Base-by-base conservation (phyloP, 164 flowering plant species). In the Chloranthus sessilifolius region DNA sequence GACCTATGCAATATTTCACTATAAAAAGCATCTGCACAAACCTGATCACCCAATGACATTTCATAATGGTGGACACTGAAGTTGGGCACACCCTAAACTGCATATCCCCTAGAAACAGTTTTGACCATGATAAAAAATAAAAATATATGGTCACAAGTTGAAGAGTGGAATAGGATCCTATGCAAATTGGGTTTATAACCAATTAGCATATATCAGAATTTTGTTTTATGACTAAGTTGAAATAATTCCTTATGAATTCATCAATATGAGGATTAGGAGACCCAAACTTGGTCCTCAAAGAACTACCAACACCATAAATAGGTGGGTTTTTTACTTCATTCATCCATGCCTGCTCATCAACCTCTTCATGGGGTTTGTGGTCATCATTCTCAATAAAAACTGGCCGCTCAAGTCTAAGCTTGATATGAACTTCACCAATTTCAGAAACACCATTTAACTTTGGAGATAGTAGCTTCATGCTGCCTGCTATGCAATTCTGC, bases 231-330 rank as follows among this genome's bases (percentile, higher is more conserved):
- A n/a, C n/a, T n/a, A n/a, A n/a, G n/a, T 69, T 52, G 35, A 85
- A 85, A 55, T 67, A 74, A 16, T 53, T 63, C 66, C 56, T 57
- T 50, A 78, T 46, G 49, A 67, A 57, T 39, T 73, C 76, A 52
- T 75, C 71, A 40, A 16, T 31, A 29, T 45, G n/a, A 37, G n/a
- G 36, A 24, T 34, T 17, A 19, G 25, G 10, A 21, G 48, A 43
- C 15, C 37, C 21, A 34, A 46, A 40, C 19, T 43, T 29, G 24
- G 9, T n/a, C 30, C 10, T 15, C 11, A 35, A 33, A 54, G 24
- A 33, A 50, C 22, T 26, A 38, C 29, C 40, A 56, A 21, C 36
- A 52, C 50, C 41, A 49, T 48, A 50, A 25, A 28, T 19, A 2
- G 7, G 31, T 43, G 40, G 27, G 43, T 34, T 30, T 17, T 19